A percentile compares a stretch with the other conserved stretches of the same genome.
Conservation (phyloP, 2,329 filamentous ascomycete genomes). For the Truncatella angustata region DNA sequence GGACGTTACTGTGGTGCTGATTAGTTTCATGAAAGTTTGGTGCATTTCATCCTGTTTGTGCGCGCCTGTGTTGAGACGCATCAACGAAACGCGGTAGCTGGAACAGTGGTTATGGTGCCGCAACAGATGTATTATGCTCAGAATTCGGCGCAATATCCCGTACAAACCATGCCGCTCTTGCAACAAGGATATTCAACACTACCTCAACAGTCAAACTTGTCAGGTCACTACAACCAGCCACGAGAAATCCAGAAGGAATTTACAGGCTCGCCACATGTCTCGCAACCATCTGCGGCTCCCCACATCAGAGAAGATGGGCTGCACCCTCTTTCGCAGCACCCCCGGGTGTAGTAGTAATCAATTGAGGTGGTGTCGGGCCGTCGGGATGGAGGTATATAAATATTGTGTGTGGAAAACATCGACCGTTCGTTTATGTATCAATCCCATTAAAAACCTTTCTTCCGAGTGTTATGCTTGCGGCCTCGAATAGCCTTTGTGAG, state of each 20-base stretch:
- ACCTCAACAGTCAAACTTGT: constrained; percentile 7
- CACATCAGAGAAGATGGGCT: too few relatives aligned
- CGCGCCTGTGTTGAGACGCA: constrained; percentile 19
- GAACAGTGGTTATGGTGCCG: not conserved
- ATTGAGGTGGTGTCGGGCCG: too few relatives aligned
- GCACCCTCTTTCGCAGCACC: too few relatives aligned
- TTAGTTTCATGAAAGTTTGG: constrained; percentile 16
- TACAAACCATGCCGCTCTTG: constrained; percentile 1
- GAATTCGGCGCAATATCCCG: not conserved
- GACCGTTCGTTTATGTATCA: too few relatives aligned
- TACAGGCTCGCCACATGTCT: not conserved
- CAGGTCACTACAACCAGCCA: constrained; percentile 6
- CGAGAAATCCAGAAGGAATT: not conserved
- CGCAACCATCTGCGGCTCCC: too few relatives aligned
- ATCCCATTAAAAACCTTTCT: too few relatives aligned
- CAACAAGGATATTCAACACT: not conserved
- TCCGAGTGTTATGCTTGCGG: too few relatives aligned
- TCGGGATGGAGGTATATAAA: too few relatives aligned
- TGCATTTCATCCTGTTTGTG: constrained; percentile 24
- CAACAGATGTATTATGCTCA: constrained; percentile 3
- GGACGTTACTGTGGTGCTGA: too few relatives aligned
- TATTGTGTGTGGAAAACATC: too few relatives aligned
- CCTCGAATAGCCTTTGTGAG: too few relatives aligned
- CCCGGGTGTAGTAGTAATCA: too few relatives aligned
- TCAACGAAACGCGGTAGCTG: constrained; percentile 10